A percentile compares a stretch with the other conserved stretches of the same genome.
Conservation (phyloP, 1,284 basidiomycete species). For the Cryptococcus sp. region DNA sequence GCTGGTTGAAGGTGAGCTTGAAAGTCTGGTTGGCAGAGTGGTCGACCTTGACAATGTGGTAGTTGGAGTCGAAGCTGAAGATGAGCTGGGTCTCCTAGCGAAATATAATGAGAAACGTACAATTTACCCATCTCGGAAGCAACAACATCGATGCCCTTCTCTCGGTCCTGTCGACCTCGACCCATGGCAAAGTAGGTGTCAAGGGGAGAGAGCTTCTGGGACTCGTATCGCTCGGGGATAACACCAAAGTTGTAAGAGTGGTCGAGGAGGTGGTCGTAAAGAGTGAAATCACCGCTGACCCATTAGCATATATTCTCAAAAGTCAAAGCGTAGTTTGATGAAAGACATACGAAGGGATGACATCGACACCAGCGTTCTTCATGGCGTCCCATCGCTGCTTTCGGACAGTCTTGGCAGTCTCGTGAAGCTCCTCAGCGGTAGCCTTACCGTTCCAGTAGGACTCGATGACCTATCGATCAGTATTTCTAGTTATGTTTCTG, state of each 20-base stretch:
- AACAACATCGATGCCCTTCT: conserved; percentile 85
- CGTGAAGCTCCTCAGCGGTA: conserved; percentile 81
- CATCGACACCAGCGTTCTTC: conserved; percentile 83
- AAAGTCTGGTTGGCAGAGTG: conserved; percentile 88
- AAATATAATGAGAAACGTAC: conserved; percentile 57
- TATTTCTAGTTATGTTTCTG: neutral
- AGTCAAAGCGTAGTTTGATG: conserved; percentile 3
- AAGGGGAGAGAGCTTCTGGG: conserved; percentile 79
- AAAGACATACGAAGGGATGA: conserved; percentile 75
- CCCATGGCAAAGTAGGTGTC: conserved; percentile 98
- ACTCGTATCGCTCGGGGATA: conserved; percentile 90
- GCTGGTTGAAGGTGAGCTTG: conserved; percentile 94
- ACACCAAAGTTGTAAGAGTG: conserved; percentile 95
- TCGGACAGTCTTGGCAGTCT: conserved; percentile 82
- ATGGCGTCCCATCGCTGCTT: conserved; percentile 86
- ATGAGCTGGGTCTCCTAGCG: conserved; percentile 2
- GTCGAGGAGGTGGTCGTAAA: conserved; percentile 99
- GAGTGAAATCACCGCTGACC: conserved; percentile 88
- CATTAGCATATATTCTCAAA: conserved; percentile 1
- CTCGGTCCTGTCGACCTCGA: conserved; percentile 87
- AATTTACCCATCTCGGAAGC: conserved; percentile 99
- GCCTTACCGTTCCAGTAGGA: conserved; percentile 96
- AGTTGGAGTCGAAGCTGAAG: conserved; percentile 96
- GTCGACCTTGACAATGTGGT: conserved; percentile 99
- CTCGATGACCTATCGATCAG: conserved; percentile 67